Evolutionary conservation across 2,329 filamentous ascomycete genomes (phyloP), one percentile per base, ranked within the genome.

Genomic region (Orbilia ellipsospora): DNA sequence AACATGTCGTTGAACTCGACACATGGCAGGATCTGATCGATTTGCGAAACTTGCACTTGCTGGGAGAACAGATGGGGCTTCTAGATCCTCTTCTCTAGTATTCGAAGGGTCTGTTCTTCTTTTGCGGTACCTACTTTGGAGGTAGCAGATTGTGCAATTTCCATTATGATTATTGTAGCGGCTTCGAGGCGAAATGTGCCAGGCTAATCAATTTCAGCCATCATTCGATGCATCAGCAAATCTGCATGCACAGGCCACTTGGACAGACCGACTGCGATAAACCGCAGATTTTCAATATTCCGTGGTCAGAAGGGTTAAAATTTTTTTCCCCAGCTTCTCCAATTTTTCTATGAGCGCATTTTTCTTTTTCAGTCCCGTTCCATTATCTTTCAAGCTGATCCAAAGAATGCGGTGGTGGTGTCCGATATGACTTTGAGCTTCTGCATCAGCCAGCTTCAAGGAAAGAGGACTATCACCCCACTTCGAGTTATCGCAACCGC

Each of bases 401-500:
- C 48, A 1, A 23, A 18, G 48, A 36, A 36, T 36, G 31, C 10
- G 48, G 48, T 15, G 44, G 44, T 3, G 13, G 44, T 48, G 44
- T 18, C 20, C 50, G 52, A 31, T 23, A 16, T 26, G 55, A 44
- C 44, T 45, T 20, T 23, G 23, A 23, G 23, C 23, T 2, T 23
- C 23, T 23, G 23, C 23, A 23, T 23, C 23, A 23, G 23, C 23
- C 23, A 23, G 23, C 23, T 23, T 23, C 23, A 23, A 23, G 4
- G 4, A 23, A 10, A 7, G 31, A 56, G 50, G 50, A 57, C 13
- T 50, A 48, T 70, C 57, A 70, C 66, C 66, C 66, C 57, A 70
- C 66, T 63, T 62, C 26, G 51, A 70, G 50, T 52, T 70, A 70
- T 63, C 66, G 20, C 40, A 70, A 56, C 40, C 51, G 57, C 57